Percentiles rank a stretch among this genome's conserved stretches.
phyloP scores from a whole-genome alignment of 2,329 filamentous ascomycete species.

The Immersiporthe knoxdaviesiana region DNA sequence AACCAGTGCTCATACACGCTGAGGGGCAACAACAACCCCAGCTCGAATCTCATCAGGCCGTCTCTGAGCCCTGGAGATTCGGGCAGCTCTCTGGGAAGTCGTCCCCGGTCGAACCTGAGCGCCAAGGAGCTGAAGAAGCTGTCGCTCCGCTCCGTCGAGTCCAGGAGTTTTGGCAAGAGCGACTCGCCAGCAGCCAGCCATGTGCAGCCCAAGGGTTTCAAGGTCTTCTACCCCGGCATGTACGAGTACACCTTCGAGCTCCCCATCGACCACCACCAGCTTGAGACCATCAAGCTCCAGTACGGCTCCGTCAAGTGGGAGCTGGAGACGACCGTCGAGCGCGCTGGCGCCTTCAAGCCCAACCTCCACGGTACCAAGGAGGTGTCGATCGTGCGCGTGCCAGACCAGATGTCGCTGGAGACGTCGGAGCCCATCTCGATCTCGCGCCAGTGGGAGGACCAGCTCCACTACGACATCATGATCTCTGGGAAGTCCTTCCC shows the following conservation, averaged over 20 bases:
- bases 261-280: conserved; percentile 83
- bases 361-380: conserved; percentile 84
- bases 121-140: conserved; percentile 66
- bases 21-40: conserved; percentile 43
- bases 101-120: conserved; percentile 40
- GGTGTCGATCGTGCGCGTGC: conserved; percentile 80
- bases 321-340: conserved; percentile 81
- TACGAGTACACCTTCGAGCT: conserved; percentile 80
- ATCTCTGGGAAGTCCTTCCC: conserved; percentile 96
- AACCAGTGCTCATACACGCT: conserved; percentile 62
- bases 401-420: conserved; percentile 85
- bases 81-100: conserved; percentile 36
- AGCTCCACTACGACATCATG: conserved; percentile 93
- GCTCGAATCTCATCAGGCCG: conserved; percentile 36
- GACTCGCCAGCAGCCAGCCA: conserved; percentile 68
- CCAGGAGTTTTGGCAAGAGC: conserved; percentile 82
- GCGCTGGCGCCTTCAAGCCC: conserved; percentile 85
- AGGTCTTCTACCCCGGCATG: conserved; percentile 76
- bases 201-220: conserved; percentile 72
- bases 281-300: conserved; percentile 87
- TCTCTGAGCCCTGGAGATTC: conserved; percentile 36
- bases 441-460: conserved; percentile 91
- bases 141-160: conserved; percentile 79
- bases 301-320: conserved; percentile 88
- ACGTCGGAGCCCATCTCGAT: conserved; percentile 94